phyloP scores from a whole-genome alignment of 495 filamentous ascomycete species.

The Daldinia caldariorum region DNA sequence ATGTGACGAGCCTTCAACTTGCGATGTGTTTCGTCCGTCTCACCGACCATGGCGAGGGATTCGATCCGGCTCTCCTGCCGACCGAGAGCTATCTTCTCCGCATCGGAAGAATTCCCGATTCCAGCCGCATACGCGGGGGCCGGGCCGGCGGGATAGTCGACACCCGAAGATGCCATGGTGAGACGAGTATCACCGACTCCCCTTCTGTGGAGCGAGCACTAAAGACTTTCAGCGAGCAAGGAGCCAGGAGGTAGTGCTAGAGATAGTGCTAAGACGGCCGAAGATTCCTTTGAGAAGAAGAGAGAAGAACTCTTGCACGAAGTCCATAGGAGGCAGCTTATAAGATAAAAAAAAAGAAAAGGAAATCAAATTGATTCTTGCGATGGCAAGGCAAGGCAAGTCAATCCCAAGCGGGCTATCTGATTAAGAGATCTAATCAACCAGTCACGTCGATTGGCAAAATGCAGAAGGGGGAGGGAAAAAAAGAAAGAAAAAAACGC shows the following conservation, averaged over 20 bases:
- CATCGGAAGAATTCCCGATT: constrained; percentile 17
- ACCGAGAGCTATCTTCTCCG: constrained; percentile 31
- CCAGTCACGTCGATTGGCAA: constrained; percentile 18
- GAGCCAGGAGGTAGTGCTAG: constrained; percentile 14
- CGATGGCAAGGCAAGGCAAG: constrained; percentile 13
- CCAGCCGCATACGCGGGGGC: constrained; percentile 19
- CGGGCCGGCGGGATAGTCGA: constrained; percentile 26
- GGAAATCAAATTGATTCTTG: not conserved
- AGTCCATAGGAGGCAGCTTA: constrained; percentile 46
- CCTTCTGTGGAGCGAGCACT: not conserved
- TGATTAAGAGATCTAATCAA: constrained; percentile 10
- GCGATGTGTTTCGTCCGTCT: constrained; percentile 51
- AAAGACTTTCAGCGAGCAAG: constrained; percentile 17
- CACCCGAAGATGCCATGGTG: constrained; percentile 30
- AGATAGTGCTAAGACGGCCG: not conserved
- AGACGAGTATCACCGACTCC: not conserved
- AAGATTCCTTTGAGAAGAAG: constrained; percentile 53
- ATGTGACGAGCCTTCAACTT: constrained; percentile 61
- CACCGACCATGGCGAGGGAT: constrained; percentile 32
- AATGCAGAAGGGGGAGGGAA: not conserved
- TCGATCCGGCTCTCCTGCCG: constrained; percentile 32
- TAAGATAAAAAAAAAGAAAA: not conserved
- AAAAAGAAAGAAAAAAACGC: constrained; percentile 6
- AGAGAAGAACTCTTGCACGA: constrained; percentile 56
- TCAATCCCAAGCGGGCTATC: constrained; percentile 9